These are phyloP conservation scores for Leccinum olivaceopallidum DNA, from an alignment of 768 basidiomycete species.

Conservation along the genomic window DNA sequence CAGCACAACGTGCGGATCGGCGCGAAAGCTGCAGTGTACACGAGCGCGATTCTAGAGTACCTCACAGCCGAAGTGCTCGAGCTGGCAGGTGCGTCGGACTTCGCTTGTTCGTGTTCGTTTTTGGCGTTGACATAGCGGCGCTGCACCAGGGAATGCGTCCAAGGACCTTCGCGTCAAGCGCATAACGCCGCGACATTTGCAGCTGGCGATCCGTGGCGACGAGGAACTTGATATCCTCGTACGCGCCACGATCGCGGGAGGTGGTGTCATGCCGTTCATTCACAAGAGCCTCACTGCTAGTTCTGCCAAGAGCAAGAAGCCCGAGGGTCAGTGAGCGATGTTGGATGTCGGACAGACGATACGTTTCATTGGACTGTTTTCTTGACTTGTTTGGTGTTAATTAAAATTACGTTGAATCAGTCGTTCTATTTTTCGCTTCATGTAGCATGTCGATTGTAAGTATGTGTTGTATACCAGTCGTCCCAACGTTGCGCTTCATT, in stretches of 20 bases:
- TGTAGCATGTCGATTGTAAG: constrained; percentile 16
- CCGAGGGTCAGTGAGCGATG: constrained; percentile 27
- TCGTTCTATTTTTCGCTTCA: constrained; percentile 9
- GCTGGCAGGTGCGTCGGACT: constrained; percentile 70
- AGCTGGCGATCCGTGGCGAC: constrained; percentile 95
- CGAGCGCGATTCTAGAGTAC: constrained; percentile 95
- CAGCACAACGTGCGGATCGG: constrained; percentile 95
- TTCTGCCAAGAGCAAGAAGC: constrained; percentile 51
- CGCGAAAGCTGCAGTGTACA: constrained; percentile 97
- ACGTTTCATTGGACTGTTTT: constrained; percentile 7
- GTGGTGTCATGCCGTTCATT: constrained; percentile 86
- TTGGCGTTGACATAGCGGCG: neutral
- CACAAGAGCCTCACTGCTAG: constrained; percentile 74
- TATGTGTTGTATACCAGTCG: constrained; percentile 9
- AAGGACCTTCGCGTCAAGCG: constrained; percentile 97
- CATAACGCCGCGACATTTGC: constrained; percentile 94
- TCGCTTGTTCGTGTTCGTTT: neutral
- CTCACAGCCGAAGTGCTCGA: constrained; percentile 96
- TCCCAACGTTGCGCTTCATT: neutral
- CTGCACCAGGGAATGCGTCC: constrained; percentile 80
- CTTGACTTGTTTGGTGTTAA: neutral
- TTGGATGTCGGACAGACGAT: neutral
- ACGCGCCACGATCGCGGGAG: constrained; percentile 90
- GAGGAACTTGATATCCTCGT: constrained; percentile 97
- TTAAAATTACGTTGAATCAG: constrained; percentile 19